phyloP scores from a whole-genome alignment of 495 filamentous ascomycete genomes.

The Podospora appendiculata region DNA sequence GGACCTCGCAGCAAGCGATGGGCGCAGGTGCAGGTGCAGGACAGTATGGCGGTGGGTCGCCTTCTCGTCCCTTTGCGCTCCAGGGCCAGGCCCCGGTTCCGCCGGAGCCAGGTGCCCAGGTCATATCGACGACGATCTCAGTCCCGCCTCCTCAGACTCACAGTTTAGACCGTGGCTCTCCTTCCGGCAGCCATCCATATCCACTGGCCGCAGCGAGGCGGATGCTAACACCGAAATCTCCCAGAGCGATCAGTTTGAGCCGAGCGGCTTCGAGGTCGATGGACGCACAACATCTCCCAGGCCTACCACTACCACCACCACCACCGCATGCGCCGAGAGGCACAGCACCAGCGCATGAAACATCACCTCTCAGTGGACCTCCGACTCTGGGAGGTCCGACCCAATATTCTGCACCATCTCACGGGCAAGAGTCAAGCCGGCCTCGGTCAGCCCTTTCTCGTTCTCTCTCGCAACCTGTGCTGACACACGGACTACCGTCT shows the following conservation, averaged over 20 bases:
- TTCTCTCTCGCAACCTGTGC: conserved; percentile 32
- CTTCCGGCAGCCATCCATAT: conserved; percentile 30
- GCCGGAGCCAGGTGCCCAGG: conserved; percentile 8
- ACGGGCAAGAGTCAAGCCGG: conserved; percentile 15
- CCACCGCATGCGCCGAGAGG: conserved; percentile 24
- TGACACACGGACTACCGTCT: conserved; percentile 19
- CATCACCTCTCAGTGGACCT: conserved; percentile 23
- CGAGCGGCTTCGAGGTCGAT: conserved; percentile 37
- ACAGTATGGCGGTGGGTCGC: conserved; percentile 22
- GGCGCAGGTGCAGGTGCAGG: neutral
- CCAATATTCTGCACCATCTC: conserved; percentile 20
- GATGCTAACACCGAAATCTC: conserved; percentile 60
- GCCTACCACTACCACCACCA: conserved; percentile 27
- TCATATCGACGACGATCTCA: conserved; percentile 8
- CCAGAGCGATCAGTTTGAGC: conserved; percentile 38
- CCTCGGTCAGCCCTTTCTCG: conserved; percentile 25
- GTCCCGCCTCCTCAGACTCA: no score
- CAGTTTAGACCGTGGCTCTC: conserved; percentile 28
- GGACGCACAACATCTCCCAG: conserved; percentile 36
- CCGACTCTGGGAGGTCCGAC: conserved; percentile 24
- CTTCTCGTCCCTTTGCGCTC: conserved; percentile 21
- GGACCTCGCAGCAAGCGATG: conserved; percentile 14
- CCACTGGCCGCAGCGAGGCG: conserved; percentile 34
- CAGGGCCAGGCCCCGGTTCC: conserved; percentile 20
- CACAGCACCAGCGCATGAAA: conserved; percentile 12